Conservation (phyloP, 2,329 filamentous ascomycete species). For the Apiospora saccharicola region DNA sequence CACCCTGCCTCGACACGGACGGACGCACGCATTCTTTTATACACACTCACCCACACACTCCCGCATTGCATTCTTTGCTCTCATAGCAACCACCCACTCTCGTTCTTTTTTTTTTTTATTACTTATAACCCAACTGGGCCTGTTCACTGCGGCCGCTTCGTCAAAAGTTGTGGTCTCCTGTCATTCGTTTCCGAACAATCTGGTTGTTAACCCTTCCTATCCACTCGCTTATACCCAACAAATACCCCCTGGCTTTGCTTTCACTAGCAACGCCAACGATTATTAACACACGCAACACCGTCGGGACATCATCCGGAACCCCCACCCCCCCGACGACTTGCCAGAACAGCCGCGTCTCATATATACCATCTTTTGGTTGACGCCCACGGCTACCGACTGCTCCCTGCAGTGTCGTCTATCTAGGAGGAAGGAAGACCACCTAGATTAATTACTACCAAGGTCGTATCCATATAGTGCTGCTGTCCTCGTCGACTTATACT, state of each 20-base stretch:
- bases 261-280: not conserved
- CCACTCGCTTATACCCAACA: conserved; percentile 20
- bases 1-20: not conserved
- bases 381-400: conserved; percentile 31
- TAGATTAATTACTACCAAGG: conserved; percentile 16
- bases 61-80: conserved; percentile 6
- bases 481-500: conserved; percentile 1
- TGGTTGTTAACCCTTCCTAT: conserved; percentile 4
- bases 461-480: not conserved
- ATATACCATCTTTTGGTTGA: conserved; percentile 31
- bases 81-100: conserved; percentile 16
- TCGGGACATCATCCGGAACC: conserved; percentile 16
- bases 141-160: conserved; percentile 10
- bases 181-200: conserved; percentile 16
- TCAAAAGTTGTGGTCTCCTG: not conserved
- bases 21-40: conserved; percentile 18
- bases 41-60: conserved; percentile 6
- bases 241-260: conserved; percentile 15
- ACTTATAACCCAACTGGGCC: conserved; percentile 16
- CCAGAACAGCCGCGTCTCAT: conserved; percentile 29
- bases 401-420: conserved; percentile 15
- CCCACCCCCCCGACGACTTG: not conserved
- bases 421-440: not conserved
- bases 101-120: not conserved
- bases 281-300: not conserved